Evolutionary conservation across 371 early-diverging fungal genomes (phyloP).

Genomic region (Dentiscutata heterogama): DNA sequence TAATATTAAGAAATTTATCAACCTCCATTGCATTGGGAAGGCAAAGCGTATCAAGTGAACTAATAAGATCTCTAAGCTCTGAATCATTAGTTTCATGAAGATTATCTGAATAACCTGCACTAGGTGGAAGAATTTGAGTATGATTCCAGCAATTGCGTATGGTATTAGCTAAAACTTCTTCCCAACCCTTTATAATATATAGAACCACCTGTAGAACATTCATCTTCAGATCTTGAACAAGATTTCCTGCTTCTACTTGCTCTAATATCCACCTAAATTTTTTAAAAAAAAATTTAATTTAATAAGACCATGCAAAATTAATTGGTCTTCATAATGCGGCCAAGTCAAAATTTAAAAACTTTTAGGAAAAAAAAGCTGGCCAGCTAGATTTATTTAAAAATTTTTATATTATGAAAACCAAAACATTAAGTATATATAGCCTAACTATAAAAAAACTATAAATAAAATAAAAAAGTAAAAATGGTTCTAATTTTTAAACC

Average conservation of each 20-base stretch:
- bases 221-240: conserved; percentile 41
- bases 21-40: conserved; percentile 1
- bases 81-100: not conserved
- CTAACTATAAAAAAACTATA: not conserved
- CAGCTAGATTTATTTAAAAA: too few species aligned
- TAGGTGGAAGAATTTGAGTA: conserved; percentile 27
- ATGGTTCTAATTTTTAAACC: not conserved
- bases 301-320: too few species aligned
- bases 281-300: not conserved
- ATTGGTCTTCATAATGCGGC: too few species aligned
- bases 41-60: not conserved
- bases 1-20: conserved; percentile 2
- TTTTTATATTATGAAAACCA: too few species aligned
- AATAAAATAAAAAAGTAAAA: too few species aligned
- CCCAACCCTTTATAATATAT: not conserved
- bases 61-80: not conserved
- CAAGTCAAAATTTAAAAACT: too few species aligned
- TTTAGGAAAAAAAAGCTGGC: too few species aligned
- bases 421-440: not conserved
- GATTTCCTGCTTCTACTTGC: conserved; percentile 34
- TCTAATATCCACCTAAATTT: conserved; percentile 34
- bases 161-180: not conserved
- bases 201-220: conserved; percentile 17
- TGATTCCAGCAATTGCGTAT: conserved; percentile 30
- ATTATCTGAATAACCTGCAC: not conserved